Percentiles rank a stretch among this genome's conserved stretches.
These are phyloP conservation scores for Colletotrichum lindemuthianum DNA, from an alignment of 2,329 filamentous ascomycete species.

Conservation along the genomic window DNA sequence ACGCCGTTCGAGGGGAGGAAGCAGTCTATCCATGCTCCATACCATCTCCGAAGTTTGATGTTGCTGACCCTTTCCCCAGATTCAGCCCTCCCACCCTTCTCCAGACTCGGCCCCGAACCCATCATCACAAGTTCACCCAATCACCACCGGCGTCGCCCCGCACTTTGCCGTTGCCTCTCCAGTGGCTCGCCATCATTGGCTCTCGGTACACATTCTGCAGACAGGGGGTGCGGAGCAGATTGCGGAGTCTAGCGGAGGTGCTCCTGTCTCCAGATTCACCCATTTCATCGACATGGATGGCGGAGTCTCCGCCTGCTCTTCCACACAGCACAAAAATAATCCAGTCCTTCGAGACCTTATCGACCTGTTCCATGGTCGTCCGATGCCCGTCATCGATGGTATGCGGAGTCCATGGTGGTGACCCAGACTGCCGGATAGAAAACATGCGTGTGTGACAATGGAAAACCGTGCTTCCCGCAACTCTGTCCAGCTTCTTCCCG, in stretches of 20 bases:
- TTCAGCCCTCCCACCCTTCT: constrained; percentile 15
- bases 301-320: constrained; percentile 30
- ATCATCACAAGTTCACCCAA: too few species aligned
- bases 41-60: neutral
- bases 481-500: constrained; percentile 11
- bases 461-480: neutral
- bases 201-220: neutral
- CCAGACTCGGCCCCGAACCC: constrained; percentile 16
- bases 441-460: neutral
- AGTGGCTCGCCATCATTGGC: constrained; percentile 8
- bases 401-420: constrained; percentile 10
- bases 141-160: neutral
- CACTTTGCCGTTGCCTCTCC: constrained; percentile 4
- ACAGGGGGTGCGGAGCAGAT: constrained; percentile 11
- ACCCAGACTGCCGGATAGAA: constrained; percentile 1
- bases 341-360: neutral
- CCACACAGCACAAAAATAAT: too few species aligned
- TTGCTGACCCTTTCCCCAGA: constrained; percentile 19
- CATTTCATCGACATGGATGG: constrained; percentile 3
- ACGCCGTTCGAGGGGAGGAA: too few species aligned
- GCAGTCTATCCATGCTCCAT: neutral
- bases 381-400: constrained; percentile 8
- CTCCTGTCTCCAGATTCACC: constrained; percentile 11
- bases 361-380: constrained; percentile 3
- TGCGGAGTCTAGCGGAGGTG: constrained; percentile 36